Base-by-base conservation (phyloP, 805 yeast genomes). In the Ascoidea tarda region DNA sequence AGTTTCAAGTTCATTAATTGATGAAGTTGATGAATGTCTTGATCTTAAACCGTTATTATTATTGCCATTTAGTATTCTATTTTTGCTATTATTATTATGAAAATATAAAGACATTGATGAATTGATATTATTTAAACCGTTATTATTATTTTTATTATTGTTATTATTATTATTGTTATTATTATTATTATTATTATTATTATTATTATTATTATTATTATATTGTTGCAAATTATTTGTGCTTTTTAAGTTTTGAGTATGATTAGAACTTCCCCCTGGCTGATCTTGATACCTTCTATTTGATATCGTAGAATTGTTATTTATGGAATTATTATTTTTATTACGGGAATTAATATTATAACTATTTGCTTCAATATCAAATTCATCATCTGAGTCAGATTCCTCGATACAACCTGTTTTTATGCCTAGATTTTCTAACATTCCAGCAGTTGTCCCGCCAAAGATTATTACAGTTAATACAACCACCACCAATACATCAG, bases 361-460 rank as follows among this genome's bases (percentile, higher is more conserved):
- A 46, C 33, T 33, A 38, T 47, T 33, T 46, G 87, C 85, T 67
- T 90, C 97, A 49, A 89, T 84, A 63, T 91, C 97, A 65, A 91
- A 91, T 65, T 93, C 99, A 62, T 93, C 98, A 66, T 93, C 99
- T 50, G 88, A 80, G 53, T 69, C 77, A 50, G 69, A 67, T 53
- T 87, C 95, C 59, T 83, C 91, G 16, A 86, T 75, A 57, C 91
- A 87, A 1, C 99, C 99, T 1, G 96, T 85, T 59, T 85, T 84
- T 59, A 93, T 95, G 49, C 95, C 93, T 59, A 93, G 73, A 59
- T 91, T 87, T 65, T 93, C 99, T 55, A 93, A 76, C 99, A 93
- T 93, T 48, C 96, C 87, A 1, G 99, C 97, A 0, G 98, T 93
- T 0, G 99, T 93, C 46, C 99, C 99, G 54, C 99, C 99, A 66